Conservation (phyloP, 116 monocot species). For the Phalaenopsis hybrid region DNA sequence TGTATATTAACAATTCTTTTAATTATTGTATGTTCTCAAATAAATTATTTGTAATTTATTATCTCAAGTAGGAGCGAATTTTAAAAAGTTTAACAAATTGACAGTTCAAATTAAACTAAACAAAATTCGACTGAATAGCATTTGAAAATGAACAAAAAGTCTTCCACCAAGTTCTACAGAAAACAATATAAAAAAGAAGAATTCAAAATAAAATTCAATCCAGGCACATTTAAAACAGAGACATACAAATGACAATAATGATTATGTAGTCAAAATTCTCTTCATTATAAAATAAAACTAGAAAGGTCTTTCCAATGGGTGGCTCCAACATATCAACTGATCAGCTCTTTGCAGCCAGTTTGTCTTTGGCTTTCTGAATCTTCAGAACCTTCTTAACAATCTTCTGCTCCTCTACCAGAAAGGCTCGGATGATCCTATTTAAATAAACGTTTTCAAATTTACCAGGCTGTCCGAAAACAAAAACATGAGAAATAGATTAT, state of each 20-base stretch:
- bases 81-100: not conserved
- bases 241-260: not conserved
- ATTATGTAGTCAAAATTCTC: not conserved
- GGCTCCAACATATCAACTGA: not conserved
- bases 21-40: too few relatives aligned
- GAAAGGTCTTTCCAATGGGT: not conserved
- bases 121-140: not conserved
- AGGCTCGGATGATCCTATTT: slow-evolving; percentile 67
- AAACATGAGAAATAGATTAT: not conserved
- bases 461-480: not conserved
- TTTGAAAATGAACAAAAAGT: not conserved
- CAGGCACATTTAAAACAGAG: not conserved
- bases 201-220: not conserved
- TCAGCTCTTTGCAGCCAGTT: slow-evolving; percentile 38
- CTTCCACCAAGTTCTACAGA: not conserved
- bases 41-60: too few relatives aligned
- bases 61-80: too few relatives aligned
- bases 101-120: not conserved
- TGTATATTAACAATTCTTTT: too few relatives aligned
- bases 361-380: slow-evolving; percentile 83
- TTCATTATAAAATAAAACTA: not conserved
- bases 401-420: slow-evolving; percentile 84
- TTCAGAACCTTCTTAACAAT: slow-evolving; percentile 93
- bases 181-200: not conserved
- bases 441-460: not conserved